Percentiles rank a stretch among this genome's conserved stretches.
phyloP scores from a whole-genome alignment of 257 asterid species.

The Catharanthus roseus region DNA sequence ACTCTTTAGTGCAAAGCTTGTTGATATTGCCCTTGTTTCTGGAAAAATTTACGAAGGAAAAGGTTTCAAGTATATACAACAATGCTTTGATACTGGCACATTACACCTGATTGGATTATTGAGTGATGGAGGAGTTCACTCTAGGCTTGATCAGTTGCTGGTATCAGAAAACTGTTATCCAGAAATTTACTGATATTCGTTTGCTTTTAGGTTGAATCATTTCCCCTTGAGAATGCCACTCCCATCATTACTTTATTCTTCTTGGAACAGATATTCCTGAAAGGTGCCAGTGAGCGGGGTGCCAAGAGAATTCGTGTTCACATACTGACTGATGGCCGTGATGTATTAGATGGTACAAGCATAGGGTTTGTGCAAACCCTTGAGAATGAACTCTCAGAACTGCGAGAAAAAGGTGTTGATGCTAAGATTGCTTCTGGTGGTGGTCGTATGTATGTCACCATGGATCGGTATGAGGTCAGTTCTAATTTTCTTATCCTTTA shows the following conservation, averaged over 20 bases:
- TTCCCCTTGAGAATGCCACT: too few species aligned
- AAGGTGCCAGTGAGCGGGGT: conserved; percentile 66
- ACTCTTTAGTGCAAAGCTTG: conserved; percentile 62
- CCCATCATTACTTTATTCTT: too few species aligned
- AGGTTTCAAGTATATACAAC: conserved; percentile 56
- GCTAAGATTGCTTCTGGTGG: conserved; percentile 85
- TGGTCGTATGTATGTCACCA: conserved; percentile 83
- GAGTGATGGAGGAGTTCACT: conserved; percentile 88
- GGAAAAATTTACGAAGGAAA: conserved; percentile 65
- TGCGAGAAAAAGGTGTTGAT: conserved; percentile 63
- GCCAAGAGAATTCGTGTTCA: conserved; percentile 79
- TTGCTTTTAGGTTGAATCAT: too few species aligned
- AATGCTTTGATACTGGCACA: conserved; percentile 58
- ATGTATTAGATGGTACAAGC: conserved; percentile 76
- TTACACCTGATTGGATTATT: conserved; percentile 69
- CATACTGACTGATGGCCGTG: conserved; percentile 80
- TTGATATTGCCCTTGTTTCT: conserved; percentile 69
- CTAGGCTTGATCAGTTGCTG: conserved; percentile 68
- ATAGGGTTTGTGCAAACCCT: conserved; percentile 67
- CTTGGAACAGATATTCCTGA: conserved; percentile 56
- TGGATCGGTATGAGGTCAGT: conserved; percentile 79
- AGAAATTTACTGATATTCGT: too few species aligned
- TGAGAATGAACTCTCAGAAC: conserved; percentile 53
- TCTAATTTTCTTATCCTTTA: too few species aligned
- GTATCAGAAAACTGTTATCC: too few species aligned